A percentile compares a stretch with the other conserved stretches of the same genome.
Evolutionary conservation across 1,139 yeast species (phyloP).

Genomic region (Geotrichum bryndzae): DNA sequence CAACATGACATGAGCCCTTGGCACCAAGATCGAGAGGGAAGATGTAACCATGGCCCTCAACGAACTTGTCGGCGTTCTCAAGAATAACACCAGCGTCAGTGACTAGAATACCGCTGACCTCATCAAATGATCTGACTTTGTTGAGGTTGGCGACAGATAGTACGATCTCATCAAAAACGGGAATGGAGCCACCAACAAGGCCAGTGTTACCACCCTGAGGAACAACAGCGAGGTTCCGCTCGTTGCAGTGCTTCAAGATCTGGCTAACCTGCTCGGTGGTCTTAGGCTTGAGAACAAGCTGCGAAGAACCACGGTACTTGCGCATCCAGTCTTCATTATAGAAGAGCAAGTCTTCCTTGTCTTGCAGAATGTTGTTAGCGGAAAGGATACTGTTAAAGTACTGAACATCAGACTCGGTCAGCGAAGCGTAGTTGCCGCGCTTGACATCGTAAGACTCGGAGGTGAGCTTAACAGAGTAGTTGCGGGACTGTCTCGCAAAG

Average conservation of each 20-base stretch:
- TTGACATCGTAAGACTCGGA: conserved; percentile 2
- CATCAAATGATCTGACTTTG: conserved; percentile 74
- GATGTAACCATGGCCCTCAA: conserved; percentile 76
- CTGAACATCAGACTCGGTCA: conserved; percentile 54
- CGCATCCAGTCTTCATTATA: conserved; percentile 96
- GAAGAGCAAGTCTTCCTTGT: conserved; percentile 49
- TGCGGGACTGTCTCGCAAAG: background rate
- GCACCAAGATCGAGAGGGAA: conserved; percentile 96
- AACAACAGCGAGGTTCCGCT: conserved; percentile 71
- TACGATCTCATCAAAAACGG: conserved; percentile 86
- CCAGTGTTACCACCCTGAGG: conserved; percentile 99
- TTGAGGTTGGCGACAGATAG: conserved; percentile 66
- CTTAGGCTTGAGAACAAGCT: conserved; percentile 77
- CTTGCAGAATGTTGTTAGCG: conserved; percentile 44
- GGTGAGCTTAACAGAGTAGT: conserved; percentile 1
- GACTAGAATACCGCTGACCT: conserved; percentile 76
- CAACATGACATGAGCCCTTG: conserved; percentile 93
- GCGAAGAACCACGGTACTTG: conserved; percentile 83
- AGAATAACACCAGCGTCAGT: conserved; percentile 88
- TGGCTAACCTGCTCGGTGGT: conserved; percentile 70
- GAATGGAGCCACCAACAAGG: conserved; percentile 90
- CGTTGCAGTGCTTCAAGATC: conserved; percentile 78
- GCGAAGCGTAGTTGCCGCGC: conserved; percentile 21
- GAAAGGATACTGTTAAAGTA: conserved; percentile 55
- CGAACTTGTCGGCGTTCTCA: conserved; percentile 74